These are phyloP conservation scores for Aspergillus sergii DNA, from an alignment of 2,329 filamentous ascomycete genomes.

Conservation along the genomic window DNA sequence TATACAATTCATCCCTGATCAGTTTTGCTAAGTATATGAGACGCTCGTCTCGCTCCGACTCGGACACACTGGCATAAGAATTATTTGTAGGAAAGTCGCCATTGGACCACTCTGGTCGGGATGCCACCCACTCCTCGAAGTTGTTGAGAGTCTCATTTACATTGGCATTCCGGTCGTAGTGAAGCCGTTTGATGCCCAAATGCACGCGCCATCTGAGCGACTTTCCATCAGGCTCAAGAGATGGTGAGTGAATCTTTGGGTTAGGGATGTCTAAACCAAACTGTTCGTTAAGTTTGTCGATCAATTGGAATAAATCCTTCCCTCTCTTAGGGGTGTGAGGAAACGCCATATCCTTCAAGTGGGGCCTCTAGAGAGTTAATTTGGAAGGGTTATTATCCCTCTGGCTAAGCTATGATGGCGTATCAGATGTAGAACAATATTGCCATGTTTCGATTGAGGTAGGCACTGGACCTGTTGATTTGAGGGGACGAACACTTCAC, in stretches of 20 bases:
- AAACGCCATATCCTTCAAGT: slow-evolving; percentile 9
- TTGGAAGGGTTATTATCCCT: not conserved
- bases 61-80: slow-evolving; percentile 17
- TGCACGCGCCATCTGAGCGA: slow-evolving; percentile 30
- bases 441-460: not conserved
- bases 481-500: not conserved
- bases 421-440: not conserved
- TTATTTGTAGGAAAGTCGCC: slow-evolving; percentile 15
- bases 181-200: slow-evolving; percentile 31
- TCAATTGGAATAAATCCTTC: slow-evolving; percentile 27
- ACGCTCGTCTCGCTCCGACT: slow-evolving; percentile 27
- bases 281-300: slow-evolving; percentile 36
- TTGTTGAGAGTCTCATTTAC: slow-evolving; percentile 28
- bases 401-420: not conserved
- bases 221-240: slow-evolving; percentile 12
- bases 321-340: slow-evolving; percentile 29
- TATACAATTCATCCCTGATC: slow-evolving; percentile 37
- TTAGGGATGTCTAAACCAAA: slow-evolving; percentile 40
- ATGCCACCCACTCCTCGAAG: slow-evolving; percentile 36
- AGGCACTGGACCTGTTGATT: not conserved
- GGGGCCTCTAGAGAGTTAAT: not conserved
- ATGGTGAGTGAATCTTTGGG: slow-evolving; percentile 23
- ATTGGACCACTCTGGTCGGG: slow-evolving; percentile 7
- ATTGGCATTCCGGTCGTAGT: slow-evolving; percentile 27
- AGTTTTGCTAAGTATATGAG: slow-evolving; percentile 30